Percentiles rank a stretch among this genome's conserved stretches.
Evolutionary conservation across 2,329 filamentous ascomycete genomes (phyloP).

Genomic region (Annulohypoxylon truncatum): DNA sequence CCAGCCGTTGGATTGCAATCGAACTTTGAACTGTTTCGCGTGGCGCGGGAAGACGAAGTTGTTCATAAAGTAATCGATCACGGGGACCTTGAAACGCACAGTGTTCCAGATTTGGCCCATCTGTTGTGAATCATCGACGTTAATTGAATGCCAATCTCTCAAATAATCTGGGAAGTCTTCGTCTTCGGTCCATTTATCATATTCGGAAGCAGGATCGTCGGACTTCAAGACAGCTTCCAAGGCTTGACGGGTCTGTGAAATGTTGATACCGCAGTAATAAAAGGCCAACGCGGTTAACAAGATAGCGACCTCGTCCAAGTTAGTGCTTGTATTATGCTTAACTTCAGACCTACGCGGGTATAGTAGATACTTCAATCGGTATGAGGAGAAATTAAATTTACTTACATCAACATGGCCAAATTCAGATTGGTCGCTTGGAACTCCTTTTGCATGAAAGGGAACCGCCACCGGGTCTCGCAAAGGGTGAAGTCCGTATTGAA

Average conservation of each 20-base stretch:
- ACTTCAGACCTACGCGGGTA: background rate
- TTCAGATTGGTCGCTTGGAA: slow-evolving; percentile 70
- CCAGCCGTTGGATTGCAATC: slow-evolving; percentile 75
- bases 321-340: slow-evolving; percentile 1
- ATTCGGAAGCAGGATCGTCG: slow-evolving; percentile 67
- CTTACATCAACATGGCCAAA: slow-evolving; percentile 69
- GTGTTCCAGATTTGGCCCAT: slow-evolving; percentile 61
- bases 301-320: slow-evolving; percentile 65
- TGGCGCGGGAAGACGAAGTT: slow-evolving; percentile 73
- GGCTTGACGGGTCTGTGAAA: slow-evolving; percentile 60
- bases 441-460: slow-evolving; percentile 74
- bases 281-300: slow-evolving; percentile 73
- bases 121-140: slow-evolving; percentile 67
- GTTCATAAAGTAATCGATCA: slow-evolving; percentile 71
- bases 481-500: slow-evolving; percentile 71
- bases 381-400: background rate
- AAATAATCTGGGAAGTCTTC: slow-evolving; percentile 59
- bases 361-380: background rate
- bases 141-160: slow-evolving; percentile 66
- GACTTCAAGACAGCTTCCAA: slow-evolving; percentile 64
- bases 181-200: slow-evolving; percentile 61
- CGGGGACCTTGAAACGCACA: slow-evolving; percentile 60
- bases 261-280: slow-evolving; percentile 70
- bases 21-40: slow-evolving; percentile 72
- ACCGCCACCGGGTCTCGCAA: slow-evolving; percentile 70